phyloP scores from a whole-genome alignment of 1,139 yeast genomes.

The Candida tetrigidarum region DNA sequence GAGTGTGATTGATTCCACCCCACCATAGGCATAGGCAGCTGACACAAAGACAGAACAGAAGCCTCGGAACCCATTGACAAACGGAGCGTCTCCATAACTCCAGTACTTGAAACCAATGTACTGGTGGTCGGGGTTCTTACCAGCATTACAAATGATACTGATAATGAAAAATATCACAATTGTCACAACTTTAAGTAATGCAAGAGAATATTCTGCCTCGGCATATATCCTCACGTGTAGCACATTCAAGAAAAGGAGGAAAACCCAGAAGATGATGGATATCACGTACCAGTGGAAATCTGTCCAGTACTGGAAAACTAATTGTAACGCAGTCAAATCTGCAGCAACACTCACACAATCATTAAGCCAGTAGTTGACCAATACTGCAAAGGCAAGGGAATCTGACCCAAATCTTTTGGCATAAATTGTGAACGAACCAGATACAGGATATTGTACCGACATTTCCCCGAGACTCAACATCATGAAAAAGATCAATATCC shows the following conservation, averaged over 20 bases:
- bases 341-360: conserved; percentile 66
- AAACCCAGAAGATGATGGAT: conserved; percentile 61
- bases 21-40: conserved; percentile 72
- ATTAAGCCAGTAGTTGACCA: conserved; percentile 67
- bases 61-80: conserved; percentile 45
- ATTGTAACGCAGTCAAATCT: conserved; percentile 62
- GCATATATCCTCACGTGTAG: conserved; percentile 56
- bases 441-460: conserved; percentile 62
- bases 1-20: conserved; percentile 65
- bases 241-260: conserved; percentile 54
- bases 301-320: conserved; percentile 66
- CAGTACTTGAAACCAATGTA: conserved; percentile 46
- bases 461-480: conserved; percentile 70
- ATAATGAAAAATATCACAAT: conserved; percentile 45
- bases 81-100: conserved; percentile 45
- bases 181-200: conserved; percentile 42
- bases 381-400: conserved; percentile 64
- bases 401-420: conserved; percentile 65
- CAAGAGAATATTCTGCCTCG: conserved; percentile 46
- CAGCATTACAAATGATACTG: conserved; percentile 42
- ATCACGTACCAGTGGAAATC: conserved; percentile 61
- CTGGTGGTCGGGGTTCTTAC: conserved; percentile 33
- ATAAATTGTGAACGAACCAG: conserved; percentile 65
- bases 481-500: conserved; percentile 59
- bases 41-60: conserved; percentile 48